phyloP scores from a whole-genome alignment of 352 stramenopile genomes.

The Phytophthora multivora region DNA sequence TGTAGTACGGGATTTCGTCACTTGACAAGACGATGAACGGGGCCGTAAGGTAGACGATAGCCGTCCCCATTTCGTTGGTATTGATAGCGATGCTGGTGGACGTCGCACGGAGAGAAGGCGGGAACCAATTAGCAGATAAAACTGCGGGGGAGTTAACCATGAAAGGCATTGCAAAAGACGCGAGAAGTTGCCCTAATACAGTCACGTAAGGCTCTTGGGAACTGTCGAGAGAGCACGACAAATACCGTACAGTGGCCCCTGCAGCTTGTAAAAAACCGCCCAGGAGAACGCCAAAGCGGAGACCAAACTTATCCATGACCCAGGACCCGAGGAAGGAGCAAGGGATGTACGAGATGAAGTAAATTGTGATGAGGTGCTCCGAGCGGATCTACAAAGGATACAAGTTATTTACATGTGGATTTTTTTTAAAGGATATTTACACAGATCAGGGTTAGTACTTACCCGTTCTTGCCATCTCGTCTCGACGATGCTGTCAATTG shows the following conservation, averaged over 20 bases:
- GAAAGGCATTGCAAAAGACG: slow-evolving; percentile 73
- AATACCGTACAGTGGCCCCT: slow-evolving; percentile 49
- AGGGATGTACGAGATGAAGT: slow-evolving; percentile 77
- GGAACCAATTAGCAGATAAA: slow-evolving; percentile 77
- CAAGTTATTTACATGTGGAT: neutral
- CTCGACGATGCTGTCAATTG: slow-evolving; percentile 62
- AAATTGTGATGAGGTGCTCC: slow-evolving; percentile 78
- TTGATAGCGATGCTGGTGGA: slow-evolving; percentile 75
- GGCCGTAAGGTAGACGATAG: slow-evolving; percentile 57
- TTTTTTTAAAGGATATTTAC: neutral
- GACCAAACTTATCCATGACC: slow-evolving; percentile 72
- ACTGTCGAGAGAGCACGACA: slow-evolving; percentile 30
- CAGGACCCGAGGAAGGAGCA: slow-evolving; percentile 79
- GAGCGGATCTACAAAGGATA: slow-evolving; percentile 46
- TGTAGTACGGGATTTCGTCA: slow-evolving; percentile 47
- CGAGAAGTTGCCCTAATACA: slow-evolving; percentile 57
- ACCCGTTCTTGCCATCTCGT: slow-evolving; percentile 51
- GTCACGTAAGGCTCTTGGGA: slow-evolving; percentile 41
- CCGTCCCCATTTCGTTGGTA: slow-evolving; percentile 65
- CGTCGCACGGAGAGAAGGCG: slow-evolving; percentile 57
- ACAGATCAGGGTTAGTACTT: neutral
- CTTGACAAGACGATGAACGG: slow-evolving; percentile 51
- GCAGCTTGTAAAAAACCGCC: slow-evolving; percentile 56
- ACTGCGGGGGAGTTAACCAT: slow-evolving; percentile 81
- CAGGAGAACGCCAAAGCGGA: slow-evolving; percentile 62